phyloP scores from a whole-genome alignment of 805 yeast genomes.

The Candida loeiensis region DNA sequence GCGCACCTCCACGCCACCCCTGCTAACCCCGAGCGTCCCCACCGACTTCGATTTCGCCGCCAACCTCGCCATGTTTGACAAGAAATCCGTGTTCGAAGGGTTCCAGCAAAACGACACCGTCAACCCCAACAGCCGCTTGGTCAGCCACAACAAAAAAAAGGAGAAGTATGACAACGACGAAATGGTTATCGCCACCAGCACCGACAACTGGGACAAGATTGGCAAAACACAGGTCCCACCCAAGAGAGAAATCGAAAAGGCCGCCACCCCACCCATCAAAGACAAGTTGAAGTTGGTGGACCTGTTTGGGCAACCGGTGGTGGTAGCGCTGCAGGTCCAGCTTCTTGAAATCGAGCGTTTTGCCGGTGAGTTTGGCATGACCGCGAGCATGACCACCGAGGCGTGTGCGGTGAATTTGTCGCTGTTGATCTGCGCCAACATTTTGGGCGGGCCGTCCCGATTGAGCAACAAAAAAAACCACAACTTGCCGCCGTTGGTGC shows the following conservation, averaged over 20 bases:
- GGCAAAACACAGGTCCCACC: slow-evolving; percentile 17
- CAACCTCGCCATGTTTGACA: slow-evolving; percentile 78
- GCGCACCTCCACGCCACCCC: slow-evolving; percentile 2
- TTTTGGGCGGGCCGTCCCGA: slow-evolving; percentile 67
- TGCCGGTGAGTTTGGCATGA: slow-evolving; percentile 50
- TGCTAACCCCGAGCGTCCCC: slow-evolving; percentile 15
- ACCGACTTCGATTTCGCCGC: slow-evolving; percentile 84
- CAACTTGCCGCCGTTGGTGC: slow-evolving; percentile 74
- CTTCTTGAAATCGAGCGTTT: slow-evolving; percentile 69
- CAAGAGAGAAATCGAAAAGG: slow-evolving; percentile 17
- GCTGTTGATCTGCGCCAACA: slow-evolving; percentile 48
- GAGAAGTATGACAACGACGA: slow-evolving; percentile 66
- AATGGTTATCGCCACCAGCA: slow-evolving; percentile 55
- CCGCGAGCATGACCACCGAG: slow-evolving; percentile 52
- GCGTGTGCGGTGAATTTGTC: slow-evolving; percentile 67
- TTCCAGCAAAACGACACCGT: slow-evolving; percentile 61
- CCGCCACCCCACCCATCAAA: slow-evolving; percentile 11
- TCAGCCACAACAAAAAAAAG: slow-evolving; percentile 63
- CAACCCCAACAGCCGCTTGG: slow-evolving; percentile 61
- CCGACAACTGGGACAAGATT: slow-evolving; percentile 54
- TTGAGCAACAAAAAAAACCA: slow-evolving; percentile 58
- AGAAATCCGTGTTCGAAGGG: slow-evolving; percentile 73
- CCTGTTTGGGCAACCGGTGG: slow-evolving; percentile 27
- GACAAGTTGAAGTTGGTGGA: slow-evolving; percentile 10
- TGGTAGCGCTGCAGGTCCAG: slow-evolving; percentile 75